Evolutionary conservation across 2,329 filamentous ascomycete genomes (phyloP).

Genomic region (Alternaria atra): DNA sequence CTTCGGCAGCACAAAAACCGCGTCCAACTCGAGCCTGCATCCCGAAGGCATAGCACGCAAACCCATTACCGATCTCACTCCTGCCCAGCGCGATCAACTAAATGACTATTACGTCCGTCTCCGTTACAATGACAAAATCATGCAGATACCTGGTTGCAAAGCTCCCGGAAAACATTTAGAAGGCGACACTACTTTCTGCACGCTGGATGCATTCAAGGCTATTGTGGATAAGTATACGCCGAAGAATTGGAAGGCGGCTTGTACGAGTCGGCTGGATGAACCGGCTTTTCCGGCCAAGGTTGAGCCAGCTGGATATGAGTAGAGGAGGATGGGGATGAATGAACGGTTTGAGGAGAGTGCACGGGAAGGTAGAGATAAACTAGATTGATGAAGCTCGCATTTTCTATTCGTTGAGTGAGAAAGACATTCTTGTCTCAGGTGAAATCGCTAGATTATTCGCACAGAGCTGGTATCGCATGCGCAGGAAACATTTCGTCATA

Average conservation of each 20-base stretch:
- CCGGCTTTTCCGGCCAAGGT: conserved; percentile 58
- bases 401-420: too few relatives aligned
- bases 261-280: conserved; percentile 65
- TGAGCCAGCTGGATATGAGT: conserved; percentile 47
- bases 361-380: not conserved
- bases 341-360: too few relatives aligned
- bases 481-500: too few relatives aligned
- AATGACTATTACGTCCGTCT: conserved; percentile 87
- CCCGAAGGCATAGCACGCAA: conserved; percentile 67
- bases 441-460: too few relatives aligned
- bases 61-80: conserved; percentile 63
- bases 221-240: conserved; percentile 93
- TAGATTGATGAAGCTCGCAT: not conserved
- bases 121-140: conserved; percentile 86
- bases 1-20: conserved; percentile 40
- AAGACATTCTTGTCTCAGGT: too few relatives aligned
- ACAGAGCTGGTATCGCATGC: too few relatives aligned
- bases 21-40: conserved; percentile 7
- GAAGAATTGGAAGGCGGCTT: conserved; percentile 75
- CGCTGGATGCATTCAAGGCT: conserved; percentile 89
- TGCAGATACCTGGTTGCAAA: conserved; percentile 84
- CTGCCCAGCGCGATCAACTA: conserved; percentile 67
- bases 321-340: not conserved
- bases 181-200: conserved; percentile 90
- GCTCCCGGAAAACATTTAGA: conserved; percentile 80